Conservation (phyloP, 2,329 filamentous ascomycete species). For the Phaeosphaeria sp. region DNA sequence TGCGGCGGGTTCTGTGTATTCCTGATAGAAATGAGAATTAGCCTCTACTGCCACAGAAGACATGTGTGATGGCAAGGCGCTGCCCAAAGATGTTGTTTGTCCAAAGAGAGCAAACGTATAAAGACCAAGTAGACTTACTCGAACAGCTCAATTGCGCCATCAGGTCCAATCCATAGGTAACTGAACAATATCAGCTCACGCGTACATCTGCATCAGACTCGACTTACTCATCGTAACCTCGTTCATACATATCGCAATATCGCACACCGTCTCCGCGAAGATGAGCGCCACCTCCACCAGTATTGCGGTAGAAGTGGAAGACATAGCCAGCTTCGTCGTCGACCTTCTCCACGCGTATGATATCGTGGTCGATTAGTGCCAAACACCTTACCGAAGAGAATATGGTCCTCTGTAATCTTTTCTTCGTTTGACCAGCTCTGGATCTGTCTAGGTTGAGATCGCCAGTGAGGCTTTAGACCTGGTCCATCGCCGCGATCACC, state of each 20-base stretch:
- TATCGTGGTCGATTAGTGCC: slow-evolving; percentile 20
- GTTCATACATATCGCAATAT: slow-evolving; percentile 41
- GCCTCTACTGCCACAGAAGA: too few species aligned
- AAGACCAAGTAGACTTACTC: not conserved
- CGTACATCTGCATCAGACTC: not conserved
- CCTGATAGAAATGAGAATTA: not conserved
- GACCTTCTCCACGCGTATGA: slow-evolving; percentile 21
- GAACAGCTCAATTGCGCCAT: slow-evolving; percentile 11
- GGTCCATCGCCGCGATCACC: slow-evolving; percentile 9
- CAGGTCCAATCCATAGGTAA: slow-evolving; percentile 17
- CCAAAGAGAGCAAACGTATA: not conserved
- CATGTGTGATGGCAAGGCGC: too few species aligned
- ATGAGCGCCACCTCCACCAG: slow-evolving; percentile 26
- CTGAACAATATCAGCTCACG: not conserved
- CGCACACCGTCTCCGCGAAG: slow-evolving; percentile 32
- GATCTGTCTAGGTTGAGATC: not conserved
- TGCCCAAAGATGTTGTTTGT: too few species aligned
- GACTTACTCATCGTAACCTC: slow-evolving; percentile 20
- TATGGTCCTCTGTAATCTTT: slow-evolving; percentile 3
- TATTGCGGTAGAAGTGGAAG: slow-evolving; percentile 27
- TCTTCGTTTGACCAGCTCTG: not conserved
- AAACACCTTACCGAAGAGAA: slow-evolving; percentile 33
- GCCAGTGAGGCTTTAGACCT: slow-evolving; percentile 18
- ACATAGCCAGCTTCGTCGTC: slow-evolving; percentile 11
- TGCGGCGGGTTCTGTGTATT: slow-evolving; percentile 4